Base-by-base conservation (phyloP, 352 stramenopile species). In the Phytophthora idaei region DNA sequence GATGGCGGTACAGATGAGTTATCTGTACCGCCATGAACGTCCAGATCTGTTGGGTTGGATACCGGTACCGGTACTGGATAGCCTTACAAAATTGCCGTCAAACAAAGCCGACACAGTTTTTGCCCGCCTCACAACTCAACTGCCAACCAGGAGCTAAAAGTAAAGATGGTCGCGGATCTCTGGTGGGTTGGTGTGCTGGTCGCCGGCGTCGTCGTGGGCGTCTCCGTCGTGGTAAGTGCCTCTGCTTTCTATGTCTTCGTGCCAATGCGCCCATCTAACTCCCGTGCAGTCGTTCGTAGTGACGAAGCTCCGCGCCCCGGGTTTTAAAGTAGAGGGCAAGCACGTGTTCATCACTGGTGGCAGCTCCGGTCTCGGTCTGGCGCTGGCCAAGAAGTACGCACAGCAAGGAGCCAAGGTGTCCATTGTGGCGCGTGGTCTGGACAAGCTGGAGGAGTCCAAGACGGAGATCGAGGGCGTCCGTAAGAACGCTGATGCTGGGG, bases 331-430 rank as follows among this genome's bases (percentile, higher is more conserved):
- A 47, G 73, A 87, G 10, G 85, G 76, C 69, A 91, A 93, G 61
- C 87, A 95, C 76, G 83, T 92, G 50, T 92, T 93, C 58, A 88
- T 93, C 61, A 90, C 84, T 44, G 82, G 87, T 32, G 87, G 85
- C 41, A 90, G 74, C 64, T 82, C 78, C 4, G 87, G 87, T 6
- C 79, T 95, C 28, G 87, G 87, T 2, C 72, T 95, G 34, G 60
- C 85, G 29, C 45, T 93, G 31, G 83, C 80, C 44, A 88, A 81
- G 60, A 89, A 91, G 62, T 91, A 88, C 71, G 85, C 83, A 44
- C 64, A 74, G 27, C 51, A 77, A 8, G 85, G 85, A n/a, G 87
- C 85, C 65, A 90, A 87, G 47, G 81, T 94, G 31, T 86, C 83
- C 36, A 91, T 94, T 58, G 60, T 93, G 11, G 81, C 86, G 49